These are phyloP conservation scores for Begonia fuchsioides DNA, from an alignment of 306 rosid genomes.

Conservation along the genomic window DNA sequence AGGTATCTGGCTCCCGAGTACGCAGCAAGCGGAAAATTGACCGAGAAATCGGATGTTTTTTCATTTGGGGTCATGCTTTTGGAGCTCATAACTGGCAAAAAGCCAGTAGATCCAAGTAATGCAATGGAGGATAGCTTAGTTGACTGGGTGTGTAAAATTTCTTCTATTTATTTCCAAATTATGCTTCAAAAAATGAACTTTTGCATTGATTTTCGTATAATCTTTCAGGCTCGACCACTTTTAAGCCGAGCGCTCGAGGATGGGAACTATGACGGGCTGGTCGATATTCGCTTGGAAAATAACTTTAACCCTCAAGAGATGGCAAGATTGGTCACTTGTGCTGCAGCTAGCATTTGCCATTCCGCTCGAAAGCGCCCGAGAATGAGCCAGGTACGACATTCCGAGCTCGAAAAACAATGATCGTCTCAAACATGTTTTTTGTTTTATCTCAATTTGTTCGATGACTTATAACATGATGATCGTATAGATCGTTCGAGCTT, in stretches of 20 bases:
- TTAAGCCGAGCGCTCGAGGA: slow-evolving; percentile 38
- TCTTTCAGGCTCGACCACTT: slow-evolving; percentile 68
- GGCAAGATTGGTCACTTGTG: slow-evolving; percentile 61
- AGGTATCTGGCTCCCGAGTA: slow-evolving; percentile 95
- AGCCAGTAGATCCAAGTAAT: slow-evolving; percentile 50
- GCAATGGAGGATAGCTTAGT: slow-evolving; percentile 77
- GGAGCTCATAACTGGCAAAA: slow-evolving; percentile 64
- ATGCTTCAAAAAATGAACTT: background rate
- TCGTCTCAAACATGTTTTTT: background rate
- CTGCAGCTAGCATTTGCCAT: slow-evolving; percentile 79
- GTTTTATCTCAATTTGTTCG: too few species aligned
- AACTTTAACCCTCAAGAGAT: slow-evolving; percentile 45
- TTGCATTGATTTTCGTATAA: too few species aligned
- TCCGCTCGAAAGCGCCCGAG: slow-evolving; percentile 63
- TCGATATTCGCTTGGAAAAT: slow-evolving; percentile 43
- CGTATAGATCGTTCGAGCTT: slow-evolving; percentile 46
- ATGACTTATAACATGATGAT: background rate
- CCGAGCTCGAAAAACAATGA: too few species aligned
- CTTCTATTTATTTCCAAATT: too few species aligned
- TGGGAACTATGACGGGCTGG: slow-evolving; percentile 42
- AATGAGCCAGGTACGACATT: slow-evolving; percentile 56
- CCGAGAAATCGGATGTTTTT: slow-evolving; percentile 87
- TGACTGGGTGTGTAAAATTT: slow-evolving; percentile 63
- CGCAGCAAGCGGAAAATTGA: slow-evolving; percentile 82
- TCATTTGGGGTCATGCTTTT: slow-evolving; percentile 85